Evolutionary conservation across 2,329 filamentous ascomycete species (phyloP).

Genomic region (Pezicula neosporulosa): DNA sequence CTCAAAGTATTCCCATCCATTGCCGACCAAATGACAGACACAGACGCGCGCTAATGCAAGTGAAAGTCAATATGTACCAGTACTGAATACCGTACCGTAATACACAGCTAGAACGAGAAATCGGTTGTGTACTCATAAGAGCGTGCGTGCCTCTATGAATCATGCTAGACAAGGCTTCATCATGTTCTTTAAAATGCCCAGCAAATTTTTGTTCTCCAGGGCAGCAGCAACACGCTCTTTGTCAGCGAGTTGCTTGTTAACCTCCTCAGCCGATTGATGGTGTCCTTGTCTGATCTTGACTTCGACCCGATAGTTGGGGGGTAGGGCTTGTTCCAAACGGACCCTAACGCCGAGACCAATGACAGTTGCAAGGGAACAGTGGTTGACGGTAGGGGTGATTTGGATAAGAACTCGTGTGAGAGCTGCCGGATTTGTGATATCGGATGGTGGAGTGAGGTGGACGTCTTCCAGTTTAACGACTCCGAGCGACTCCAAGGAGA

Average conservation of each 20-base stretch:
- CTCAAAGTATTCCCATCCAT: too few species aligned
- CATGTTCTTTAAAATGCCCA: slow-evolving; percentile 90
- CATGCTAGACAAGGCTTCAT: slow-evolving; percentile 68
- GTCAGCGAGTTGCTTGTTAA: slow-evolving; percentile 94
- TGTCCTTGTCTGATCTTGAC: slow-evolving; percentile 93
- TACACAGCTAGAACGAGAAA: too few species aligned
- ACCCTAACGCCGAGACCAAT: slow-evolving; percentile 93
- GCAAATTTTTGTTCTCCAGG: slow-evolving; percentile 87
- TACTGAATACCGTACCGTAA: too few species aligned
- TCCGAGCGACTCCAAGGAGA: slow-evolving; percentile 87
- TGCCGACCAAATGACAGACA: too few species aligned
- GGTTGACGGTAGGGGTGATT: slow-evolving; percentile 93
- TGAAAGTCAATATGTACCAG: too few species aligned
- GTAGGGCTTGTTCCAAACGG: slow-evolving; percentile 83
- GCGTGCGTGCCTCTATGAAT: slow-evolving; percentile 31
- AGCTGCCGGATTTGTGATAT: slow-evolving; percentile 47
- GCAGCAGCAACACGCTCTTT: slow-evolving; percentile 96
- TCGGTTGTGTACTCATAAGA: neutral
- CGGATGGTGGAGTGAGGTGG: slow-evolving; percentile 65
- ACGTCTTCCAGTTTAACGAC: slow-evolving; percentile 98
- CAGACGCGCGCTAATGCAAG: too few species aligned
- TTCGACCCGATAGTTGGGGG: slow-evolving; percentile 87
- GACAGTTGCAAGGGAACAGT: slow-evolving; percentile 94
- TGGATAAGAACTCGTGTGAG: slow-evolving; percentile 77
- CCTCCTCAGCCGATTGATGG: slow-evolving; percentile 91